Conservation (phyloP, 2,329 filamentous ascomycete genomes). For the Colletotrichum gigasporum region DNA sequence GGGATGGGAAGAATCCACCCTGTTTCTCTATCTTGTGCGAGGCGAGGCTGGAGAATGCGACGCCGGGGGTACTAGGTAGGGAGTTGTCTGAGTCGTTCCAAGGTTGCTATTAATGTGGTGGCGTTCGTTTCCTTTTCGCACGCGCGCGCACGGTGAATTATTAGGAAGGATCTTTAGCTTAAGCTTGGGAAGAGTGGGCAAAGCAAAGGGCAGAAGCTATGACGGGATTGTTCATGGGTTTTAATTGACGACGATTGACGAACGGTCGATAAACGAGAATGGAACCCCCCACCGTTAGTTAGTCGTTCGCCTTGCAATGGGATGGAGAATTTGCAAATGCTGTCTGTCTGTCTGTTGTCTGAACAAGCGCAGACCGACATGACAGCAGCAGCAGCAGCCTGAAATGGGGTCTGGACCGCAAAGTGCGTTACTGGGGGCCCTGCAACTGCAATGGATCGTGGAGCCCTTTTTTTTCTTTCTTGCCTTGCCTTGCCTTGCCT, state of each 20-base stretch:
- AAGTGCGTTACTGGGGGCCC: neutral
- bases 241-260: neutral
- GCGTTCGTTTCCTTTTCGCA: too few species aligned
- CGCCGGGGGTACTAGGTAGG: neutral
- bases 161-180: too few species aligned
- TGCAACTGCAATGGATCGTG: too few species aligned
- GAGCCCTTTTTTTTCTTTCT: too few species aligned
- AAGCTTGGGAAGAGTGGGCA: too few species aligned
- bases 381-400: neutral
- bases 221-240: neutral
- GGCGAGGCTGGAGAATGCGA: conserved; percentile 16
- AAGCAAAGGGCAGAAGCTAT: neutral
- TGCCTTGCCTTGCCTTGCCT: too few species aligned
- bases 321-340: too few species aligned
- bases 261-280: neutral
- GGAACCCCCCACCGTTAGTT: neutral
- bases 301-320: too few species aligned
- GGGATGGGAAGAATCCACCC: neutral
- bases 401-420: neutral
- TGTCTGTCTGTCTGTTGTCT: too few species aligned
- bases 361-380: neutral
- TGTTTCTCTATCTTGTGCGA: neutral
- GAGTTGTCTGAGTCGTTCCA: neutral
- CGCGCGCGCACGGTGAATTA: too few species aligned
- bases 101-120: neutral